These are phyloP conservation scores for Exophiala sp. DNA, from an alignment of 2,329 filamentous ascomycete genomes.

Conservation along the genomic window DNA sequence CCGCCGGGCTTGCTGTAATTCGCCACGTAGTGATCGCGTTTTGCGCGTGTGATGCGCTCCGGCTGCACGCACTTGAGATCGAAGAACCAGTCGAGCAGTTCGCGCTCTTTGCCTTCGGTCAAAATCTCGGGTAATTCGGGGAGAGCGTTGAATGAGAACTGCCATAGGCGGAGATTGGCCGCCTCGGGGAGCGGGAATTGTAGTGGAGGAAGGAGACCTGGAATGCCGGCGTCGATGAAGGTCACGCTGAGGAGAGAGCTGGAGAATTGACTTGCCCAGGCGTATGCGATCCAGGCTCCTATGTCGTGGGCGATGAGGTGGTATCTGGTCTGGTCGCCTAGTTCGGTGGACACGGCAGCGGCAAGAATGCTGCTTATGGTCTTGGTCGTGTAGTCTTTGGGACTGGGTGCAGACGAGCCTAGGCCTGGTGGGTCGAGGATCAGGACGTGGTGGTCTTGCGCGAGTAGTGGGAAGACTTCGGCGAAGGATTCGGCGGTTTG, in stretches of 20 bases:
- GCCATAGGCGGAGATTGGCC: slow-evolving; percentile 29
- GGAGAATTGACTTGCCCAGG: slow-evolving; percentile 29
- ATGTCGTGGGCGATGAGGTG: slow-evolving; percentile 32
- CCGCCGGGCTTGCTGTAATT: slow-evolving; percentile 27
- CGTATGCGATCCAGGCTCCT: slow-evolving; percentile 30
- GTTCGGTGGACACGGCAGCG: slow-evolving; percentile 11
- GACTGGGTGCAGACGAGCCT: slow-evolving; percentile 26
- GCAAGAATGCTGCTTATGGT: slow-evolving; percentile 28
- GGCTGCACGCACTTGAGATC: slow-evolving; percentile 25
- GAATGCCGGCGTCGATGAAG: slow-evolving; percentile 27
- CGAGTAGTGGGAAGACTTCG: slow-evolving; percentile 27
- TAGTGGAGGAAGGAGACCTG: slow-evolving; percentile 23
- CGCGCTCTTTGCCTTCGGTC: slow-evolving; percentile 26
- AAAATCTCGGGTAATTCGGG: slow-evolving; percentile 30
- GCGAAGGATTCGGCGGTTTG: slow-evolving; percentile 31
- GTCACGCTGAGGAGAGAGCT: slow-evolving; percentile 27
- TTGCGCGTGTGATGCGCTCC: slow-evolving; percentile 13
- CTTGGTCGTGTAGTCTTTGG: slow-evolving; percentile 26
- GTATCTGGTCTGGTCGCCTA: slow-evolving; percentile 17
- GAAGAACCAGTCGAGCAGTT: slow-evolving; percentile 30
- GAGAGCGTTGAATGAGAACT: slow-evolving; percentile 31
- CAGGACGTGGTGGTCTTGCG: slow-evolving; percentile 26
- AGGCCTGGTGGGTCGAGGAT: slow-evolving; percentile 30
- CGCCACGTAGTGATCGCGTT: slow-evolving; percentile 21
- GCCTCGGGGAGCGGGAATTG: slow-evolving; percentile 24